These are phyloP conservation scores for Peziza echinospora DNA, from an alignment of 495 filamentous ascomycete genomes.

Conservation along the genomic window DNA sequence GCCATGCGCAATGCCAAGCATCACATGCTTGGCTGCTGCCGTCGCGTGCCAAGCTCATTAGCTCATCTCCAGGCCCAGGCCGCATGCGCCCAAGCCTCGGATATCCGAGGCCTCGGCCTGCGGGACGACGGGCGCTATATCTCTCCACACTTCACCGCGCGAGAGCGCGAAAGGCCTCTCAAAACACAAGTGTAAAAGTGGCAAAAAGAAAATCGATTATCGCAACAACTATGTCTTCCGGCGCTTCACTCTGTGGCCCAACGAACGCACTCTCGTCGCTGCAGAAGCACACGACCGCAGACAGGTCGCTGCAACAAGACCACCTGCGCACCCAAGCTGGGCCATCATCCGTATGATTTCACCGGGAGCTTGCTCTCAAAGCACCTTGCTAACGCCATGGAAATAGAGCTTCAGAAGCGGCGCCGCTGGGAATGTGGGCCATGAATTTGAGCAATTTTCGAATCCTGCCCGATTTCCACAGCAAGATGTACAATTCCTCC, in stretches of 20 bases:
- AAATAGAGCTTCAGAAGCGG: constrained; percentile 7
- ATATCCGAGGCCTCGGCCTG: too few species aligned
- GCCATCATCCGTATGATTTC: constrained; percentile 31
- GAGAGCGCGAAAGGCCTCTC: too few species aligned
- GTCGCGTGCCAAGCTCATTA: too few species aligned
- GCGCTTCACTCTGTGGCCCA: constrained; percentile 63
- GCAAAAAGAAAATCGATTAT: too few species aligned
- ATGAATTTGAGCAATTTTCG: constrained; percentile 11
- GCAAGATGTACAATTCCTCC: not conserved
- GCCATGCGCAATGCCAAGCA: too few species aligned
- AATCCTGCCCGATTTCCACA: not conserved
- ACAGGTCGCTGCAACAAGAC: constrained; percentile 73
- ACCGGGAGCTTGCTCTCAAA: not conserved
- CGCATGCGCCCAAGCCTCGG: too few species aligned
- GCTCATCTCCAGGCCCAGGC: too few species aligned
- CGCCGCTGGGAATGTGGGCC: constrained; percentile 1
- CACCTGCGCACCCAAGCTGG: constrained; percentile 34
- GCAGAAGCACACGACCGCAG: constrained; percentile 54
- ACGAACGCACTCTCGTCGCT: constrained; percentile 75
- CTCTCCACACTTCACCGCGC: too few species aligned
- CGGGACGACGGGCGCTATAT: too few species aligned
- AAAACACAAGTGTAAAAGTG: too few species aligned
- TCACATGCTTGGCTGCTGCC: too few species aligned
- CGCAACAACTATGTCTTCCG: too few species aligned
- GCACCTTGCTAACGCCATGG: constrained; percentile 1